Evolutionary conservation across 202 grass and related monocot species (phyloP).

Genomic region (Setaria italica): DNA sequence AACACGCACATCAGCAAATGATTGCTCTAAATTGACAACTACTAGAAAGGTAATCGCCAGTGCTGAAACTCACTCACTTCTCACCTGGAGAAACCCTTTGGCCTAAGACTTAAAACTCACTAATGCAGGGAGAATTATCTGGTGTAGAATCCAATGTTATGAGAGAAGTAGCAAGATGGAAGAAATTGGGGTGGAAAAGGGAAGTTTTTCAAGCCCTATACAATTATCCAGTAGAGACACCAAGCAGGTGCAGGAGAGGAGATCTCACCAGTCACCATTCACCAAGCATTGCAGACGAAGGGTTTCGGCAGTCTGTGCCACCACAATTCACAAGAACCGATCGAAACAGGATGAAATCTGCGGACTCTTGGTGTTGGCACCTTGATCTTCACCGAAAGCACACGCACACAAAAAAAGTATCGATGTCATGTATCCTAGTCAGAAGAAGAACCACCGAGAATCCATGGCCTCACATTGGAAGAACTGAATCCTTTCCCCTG

Average conservation of each 20-base stretch:
- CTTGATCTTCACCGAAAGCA: constrained; percentile 46
- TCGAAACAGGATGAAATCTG: constrained; percentile 23
- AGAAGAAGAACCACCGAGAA: constrained; percentile 15
- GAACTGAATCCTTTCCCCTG: constrained; percentile 62
- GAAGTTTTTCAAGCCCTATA: constrained; percentile 32
- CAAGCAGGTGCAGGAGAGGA: constrained; percentile 41
- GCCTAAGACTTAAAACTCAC: constrained; percentile 29
- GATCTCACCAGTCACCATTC: constrained; percentile 40
- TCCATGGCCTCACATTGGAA: constrained; percentile 57
- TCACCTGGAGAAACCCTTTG: constrained; percentile 21
- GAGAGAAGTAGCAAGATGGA: not conserved
- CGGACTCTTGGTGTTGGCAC: not conserved
- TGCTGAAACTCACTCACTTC: constrained; percentile 7
- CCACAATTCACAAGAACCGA: constrained; percentile 24
- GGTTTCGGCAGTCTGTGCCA: constrained; percentile 11
- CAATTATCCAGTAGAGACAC: constrained; percentile 42
- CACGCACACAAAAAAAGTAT: constrained; percentile 25
- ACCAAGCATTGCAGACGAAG: constrained; percentile 11
- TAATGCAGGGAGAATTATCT: constrained; percentile 42
- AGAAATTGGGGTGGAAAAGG: not conserved
- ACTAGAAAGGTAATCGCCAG: constrained; percentile 23
- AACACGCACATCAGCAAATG: constrained; percentile 41
- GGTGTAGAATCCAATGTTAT: constrained; percentile 37
- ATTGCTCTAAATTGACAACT: constrained; percentile 30
- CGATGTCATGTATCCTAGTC: constrained; percentile 45